Base-by-base conservation (phyloP, 2,329 filamentous ascomycete genomes). In the Aspergillus brunneoviolaceus region DNA sequence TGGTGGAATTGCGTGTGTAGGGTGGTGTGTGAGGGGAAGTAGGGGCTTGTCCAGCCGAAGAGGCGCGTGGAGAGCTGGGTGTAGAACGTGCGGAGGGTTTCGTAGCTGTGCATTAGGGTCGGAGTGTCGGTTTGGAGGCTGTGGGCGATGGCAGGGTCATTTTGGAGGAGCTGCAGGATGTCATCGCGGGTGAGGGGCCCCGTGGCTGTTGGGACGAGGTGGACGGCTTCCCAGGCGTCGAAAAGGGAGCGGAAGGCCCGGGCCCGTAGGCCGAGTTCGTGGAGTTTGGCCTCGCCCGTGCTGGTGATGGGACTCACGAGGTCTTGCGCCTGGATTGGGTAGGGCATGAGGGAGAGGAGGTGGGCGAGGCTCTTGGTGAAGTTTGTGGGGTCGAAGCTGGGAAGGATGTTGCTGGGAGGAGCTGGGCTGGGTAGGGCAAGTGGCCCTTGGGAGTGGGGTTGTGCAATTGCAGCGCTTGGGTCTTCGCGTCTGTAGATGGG, bases 21-120 rank as follows among this genome's bases (percentile, higher is more conserved):
- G 2, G 33, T 35, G 14, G 6, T 73, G 74, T 74, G 80, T 79
- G 59, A 80, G 79, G 58, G 81, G 65, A 78, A 80, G 57, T 80
- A 80, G 7, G 78, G 77, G 7, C 70, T 70, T 5, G 76, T 63
- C 62, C 62, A 63, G 7, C 53, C 59, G 42, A 63, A 63, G 9
- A 81, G 73, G 14, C 78, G 62, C 19, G 68, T 68, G 0, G 75
- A 72, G 31, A 81, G 69, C 39, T 71, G 71, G 48, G 73, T 71
- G 31, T 81, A 64, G 63, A 80, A 77, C 19, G 64, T 69, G n/a
- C 79, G 76, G 64, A 76, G 79, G 5, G 70, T 66, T 61, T 81
- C 79, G 53, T 81, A 81, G n/a, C 69, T 67, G 19, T 76, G 75
- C 39, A 80, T 70, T 31, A 72, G 73, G 55, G 61, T 23, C 14